These are phyloP conservation scores for Curvularia lunata DNA, from an alignment of 2,329 filamentous ascomycete genomes.

Conservation along the genomic window DNA sequence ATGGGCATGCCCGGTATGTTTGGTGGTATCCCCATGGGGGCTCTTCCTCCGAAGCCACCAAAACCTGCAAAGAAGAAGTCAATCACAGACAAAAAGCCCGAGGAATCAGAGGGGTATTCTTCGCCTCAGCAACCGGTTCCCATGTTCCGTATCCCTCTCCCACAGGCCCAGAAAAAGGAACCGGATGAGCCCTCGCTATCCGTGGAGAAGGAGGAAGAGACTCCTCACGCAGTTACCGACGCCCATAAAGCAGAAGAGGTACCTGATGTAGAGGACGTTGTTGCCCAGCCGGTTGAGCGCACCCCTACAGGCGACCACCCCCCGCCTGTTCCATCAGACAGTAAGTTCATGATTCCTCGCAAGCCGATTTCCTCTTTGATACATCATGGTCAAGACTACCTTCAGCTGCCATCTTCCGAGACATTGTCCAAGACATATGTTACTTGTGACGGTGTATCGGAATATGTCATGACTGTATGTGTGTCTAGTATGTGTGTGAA, in stretches of 20 bases:
- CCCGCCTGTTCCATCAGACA: conserved; percentile 57
- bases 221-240: conserved; percentile 51
- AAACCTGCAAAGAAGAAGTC: conserved; percentile 55
- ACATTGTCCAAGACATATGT: conserved; percentile 44
- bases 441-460: conserved; percentile 41
- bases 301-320: conserved; percentile 48
- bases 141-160: conserved; percentile 73
- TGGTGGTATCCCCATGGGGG: conserved; percentile 68
- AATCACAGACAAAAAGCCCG: conserved; percentile 44
- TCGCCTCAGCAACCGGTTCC: conserved; percentile 55
- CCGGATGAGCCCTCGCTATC: conserved; percentile 51
- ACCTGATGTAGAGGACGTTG: conserved; percentile 62
- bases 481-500: conserved; percentile 46
- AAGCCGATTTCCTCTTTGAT: conserved; percentile 37
- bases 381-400: conserved; percentile 29
- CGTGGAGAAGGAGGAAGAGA: conserved; percentile 60
- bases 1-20: conserved; percentile 98
- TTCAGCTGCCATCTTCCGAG: conserved; percentile 36
- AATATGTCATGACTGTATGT: conserved; percentile 49
- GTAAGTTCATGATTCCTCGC: conserved; percentile 55
- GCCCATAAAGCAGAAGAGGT: conserved; percentile 55
- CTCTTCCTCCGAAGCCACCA: conserved; percentile 48
- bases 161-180: conserved; percentile 58
- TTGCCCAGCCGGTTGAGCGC: conserved; percentile 52
- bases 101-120: conserved; percentile 43